Evolutionary conservation across 129 eudicot species (phyloP).

Genomic region (Apium graveolens): DNA sequence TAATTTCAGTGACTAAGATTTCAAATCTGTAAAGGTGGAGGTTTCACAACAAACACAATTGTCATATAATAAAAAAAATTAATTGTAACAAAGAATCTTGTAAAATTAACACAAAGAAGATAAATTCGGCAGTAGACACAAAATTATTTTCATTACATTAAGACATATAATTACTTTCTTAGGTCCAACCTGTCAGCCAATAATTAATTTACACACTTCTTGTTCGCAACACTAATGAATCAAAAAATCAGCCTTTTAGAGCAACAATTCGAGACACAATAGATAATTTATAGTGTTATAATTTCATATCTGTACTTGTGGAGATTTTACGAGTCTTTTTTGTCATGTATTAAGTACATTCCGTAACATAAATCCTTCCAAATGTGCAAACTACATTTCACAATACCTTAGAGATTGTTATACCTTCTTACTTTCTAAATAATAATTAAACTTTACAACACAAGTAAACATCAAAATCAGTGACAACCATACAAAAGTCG

Average conservation of each 20-base stretch:
- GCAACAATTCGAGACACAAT: not conserved
- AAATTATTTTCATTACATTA: not conserved
- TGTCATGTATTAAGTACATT: not conserved
- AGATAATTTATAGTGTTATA: not conserved
- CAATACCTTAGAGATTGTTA: not conserved
- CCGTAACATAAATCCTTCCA: not conserved
- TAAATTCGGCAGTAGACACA: not conserved
- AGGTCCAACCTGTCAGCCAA: not conserved
- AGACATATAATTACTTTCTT: not conserved
- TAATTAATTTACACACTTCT: not conserved
- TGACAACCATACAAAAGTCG: not conserved
- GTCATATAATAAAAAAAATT: not conserved
- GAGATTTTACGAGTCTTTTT: not conserved
- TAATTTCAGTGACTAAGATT: not conserved
- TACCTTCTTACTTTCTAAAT: not conserved
- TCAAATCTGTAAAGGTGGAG: not conserved
- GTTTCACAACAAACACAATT: not conserved
- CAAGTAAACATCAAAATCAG: not conserved
- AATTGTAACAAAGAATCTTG: not conserved
- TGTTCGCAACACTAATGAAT: not conserved
- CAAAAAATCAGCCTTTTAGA: not conserved
- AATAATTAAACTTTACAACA: not conserved
- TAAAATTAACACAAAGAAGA: not conserved
- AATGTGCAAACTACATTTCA: not conserved
- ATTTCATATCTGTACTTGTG: not conserved